Base-by-base conservation (phyloP, 2,329 filamentous ascomycete species). In the Purpureocillium lavendulum region DNA sequence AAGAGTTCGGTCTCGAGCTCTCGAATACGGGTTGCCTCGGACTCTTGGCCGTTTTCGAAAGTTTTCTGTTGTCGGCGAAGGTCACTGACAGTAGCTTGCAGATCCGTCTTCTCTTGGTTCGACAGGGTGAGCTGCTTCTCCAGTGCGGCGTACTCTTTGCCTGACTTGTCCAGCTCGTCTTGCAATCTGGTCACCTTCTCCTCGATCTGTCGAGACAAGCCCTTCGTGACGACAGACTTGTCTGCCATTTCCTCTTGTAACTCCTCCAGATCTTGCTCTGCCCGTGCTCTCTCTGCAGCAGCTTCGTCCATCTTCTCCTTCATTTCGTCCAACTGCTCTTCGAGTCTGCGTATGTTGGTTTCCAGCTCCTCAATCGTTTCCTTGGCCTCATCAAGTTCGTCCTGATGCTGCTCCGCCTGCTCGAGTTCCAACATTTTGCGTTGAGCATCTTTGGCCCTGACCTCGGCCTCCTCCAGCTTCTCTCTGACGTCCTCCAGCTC, bases 171-270 rank as follows among this genome's bases (percentile, higher is more conserved):
- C 6, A 87, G 62, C 41, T 88, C 82, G 34, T 74, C 66, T 49
- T 88, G 82, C 9, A 89, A 63, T 26, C 77, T 77, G 38, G 68
- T 64, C 8, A 78, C 65, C 57, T 80, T 86, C 48, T 86, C 82
- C 51, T 89, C 83, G 14, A 87, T 71, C 59, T 89, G 84, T 26
- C 83, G 75, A 38, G 78, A 84, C 8, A 87, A 68, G 2, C 82
- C 83, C 54, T 84, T 87, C 11, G 82, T 84, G 39, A 78, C 77
- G 30, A 87, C 73, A 0, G 84, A 89, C 50, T 87, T 88, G 60
- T 89, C 82, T 16, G 82, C 74, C 72, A 88, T 77, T 51, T 88
- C 84, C 39, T 86, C 82, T 45, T 85, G 82, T 17, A 88, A 67
- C 51, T 82, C 77, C 49, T 80, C 71, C 13, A 82, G 62, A 42